A percentile compares a stretch with the other conserved stretches of the same genome.
These are phyloP conservation scores for Fusarium sp. DNA, from an alignment of 2,329 filamentous ascomycete species.

Conservation along the genomic window DNA sequence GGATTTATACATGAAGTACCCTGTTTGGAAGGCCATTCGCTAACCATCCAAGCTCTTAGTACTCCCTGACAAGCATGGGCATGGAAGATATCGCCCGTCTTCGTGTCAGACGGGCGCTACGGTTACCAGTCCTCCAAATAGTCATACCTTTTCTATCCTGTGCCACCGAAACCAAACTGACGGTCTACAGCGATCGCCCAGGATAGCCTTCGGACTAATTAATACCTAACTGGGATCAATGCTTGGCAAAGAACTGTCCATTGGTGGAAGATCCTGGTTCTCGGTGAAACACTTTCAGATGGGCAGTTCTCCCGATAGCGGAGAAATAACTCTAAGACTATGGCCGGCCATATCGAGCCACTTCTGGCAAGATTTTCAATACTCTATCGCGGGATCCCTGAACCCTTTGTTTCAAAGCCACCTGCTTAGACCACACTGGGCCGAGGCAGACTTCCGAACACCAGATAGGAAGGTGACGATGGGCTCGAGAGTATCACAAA, in stretches of 20 bases:
- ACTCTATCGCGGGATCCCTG: background rate
- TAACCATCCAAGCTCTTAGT: background rate
- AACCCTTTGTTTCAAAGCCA: background rate
- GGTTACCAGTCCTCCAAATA: background rate
- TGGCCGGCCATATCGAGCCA: background rate
- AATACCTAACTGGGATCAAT: background rate
- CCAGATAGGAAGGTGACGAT: background rate
- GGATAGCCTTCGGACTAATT: background rate
- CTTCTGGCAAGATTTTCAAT: background rate
- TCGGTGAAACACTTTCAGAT: background rate
- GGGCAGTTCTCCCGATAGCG: background rate
- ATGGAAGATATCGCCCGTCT: background rate
- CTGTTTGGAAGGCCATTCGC: background rate
- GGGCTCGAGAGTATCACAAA: background rate
- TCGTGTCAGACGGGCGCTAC: background rate
- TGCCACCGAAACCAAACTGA: background rate
- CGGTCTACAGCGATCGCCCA: background rate
- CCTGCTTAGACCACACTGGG: background rate
- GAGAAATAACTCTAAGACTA: background rate
- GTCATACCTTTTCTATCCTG: background rate
- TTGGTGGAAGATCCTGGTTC: background rate
- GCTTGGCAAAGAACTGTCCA: background rate
- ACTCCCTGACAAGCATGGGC: background rate
- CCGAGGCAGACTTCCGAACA: background rate
- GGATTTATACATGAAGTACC: background rate